These are phyloP conservation scores for Dysphania ambrosioides DNA, from an alignment of 148 eudicot species.

Conservation along the genomic window DNA sequence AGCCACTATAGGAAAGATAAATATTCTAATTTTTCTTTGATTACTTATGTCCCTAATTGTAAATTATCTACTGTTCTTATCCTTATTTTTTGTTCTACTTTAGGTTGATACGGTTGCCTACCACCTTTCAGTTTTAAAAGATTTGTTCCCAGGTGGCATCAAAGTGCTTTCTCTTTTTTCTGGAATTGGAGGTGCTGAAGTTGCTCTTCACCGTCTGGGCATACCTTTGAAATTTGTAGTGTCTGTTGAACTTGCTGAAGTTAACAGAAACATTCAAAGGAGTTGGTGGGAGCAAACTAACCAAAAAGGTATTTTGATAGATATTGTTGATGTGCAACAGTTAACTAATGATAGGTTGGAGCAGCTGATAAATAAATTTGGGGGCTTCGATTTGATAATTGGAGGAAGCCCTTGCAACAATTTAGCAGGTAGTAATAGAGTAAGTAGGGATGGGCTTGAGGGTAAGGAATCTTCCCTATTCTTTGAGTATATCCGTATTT, in stretches of 20 bases:
- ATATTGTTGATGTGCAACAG: slow-evolving; percentile 55
- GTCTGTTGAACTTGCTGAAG: slow-evolving; percentile 75
- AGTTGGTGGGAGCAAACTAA: slow-evolving; percentile 97
- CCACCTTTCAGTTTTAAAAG: slow-evolving; percentile 74
- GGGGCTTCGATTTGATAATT: slow-evolving; percentile 69
- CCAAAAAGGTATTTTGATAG: slow-evolving; percentile 55
- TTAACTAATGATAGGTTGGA: slow-evolving; percentile 45
- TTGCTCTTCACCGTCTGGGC: slow-evolving; percentile 82
- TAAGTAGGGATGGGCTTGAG: slow-evolving; percentile 81
- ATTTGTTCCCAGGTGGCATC: slow-evolving; percentile 60
- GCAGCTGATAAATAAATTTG: slow-evolving; percentile 36
- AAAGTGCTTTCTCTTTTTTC: slow-evolving; percentile 76
- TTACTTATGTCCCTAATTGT: background rate
- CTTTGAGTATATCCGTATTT: slow-evolving; percentile 62
- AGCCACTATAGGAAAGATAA: too few species aligned
- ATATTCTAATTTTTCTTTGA: too few species aligned
- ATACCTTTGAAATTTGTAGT: slow-evolving; percentile 63
- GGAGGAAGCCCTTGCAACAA: slow-evolving; percentile 97
- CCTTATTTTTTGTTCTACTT: background rate
- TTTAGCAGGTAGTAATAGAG: slow-evolving; percentile 77
- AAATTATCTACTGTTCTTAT: background rate
- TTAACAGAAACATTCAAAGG: slow-evolving; percentile 56
- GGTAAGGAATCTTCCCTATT: slow-evolving; percentile 78
- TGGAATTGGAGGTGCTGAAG: slow-evolving; percentile 94
- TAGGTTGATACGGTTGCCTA: slow-evolving; percentile 96